Base-by-base conservation (phyloP, 2,329 filamentous ascomycete genomes). In the Colletotrichum melonis region DNA sequence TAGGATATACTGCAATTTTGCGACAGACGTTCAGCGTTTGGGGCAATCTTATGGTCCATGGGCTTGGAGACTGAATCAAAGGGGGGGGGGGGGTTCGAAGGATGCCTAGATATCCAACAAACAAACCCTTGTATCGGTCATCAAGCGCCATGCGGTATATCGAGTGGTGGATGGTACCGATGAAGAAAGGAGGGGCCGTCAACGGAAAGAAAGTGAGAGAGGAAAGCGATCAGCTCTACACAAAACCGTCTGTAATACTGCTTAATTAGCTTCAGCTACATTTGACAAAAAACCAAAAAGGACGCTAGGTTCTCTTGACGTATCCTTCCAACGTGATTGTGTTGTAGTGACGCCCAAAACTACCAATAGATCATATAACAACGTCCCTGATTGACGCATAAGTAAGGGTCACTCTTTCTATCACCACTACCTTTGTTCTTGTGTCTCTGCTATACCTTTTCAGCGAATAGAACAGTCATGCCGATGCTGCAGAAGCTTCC, bases 211-310 rank as follows among this genome's bases (percentile, higher is more conserved):
- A 35, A 35, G 32, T 35, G 32, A 35, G 32, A 42, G 42, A 60
- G 19, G 16, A 52, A 19, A 11, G 52, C 32, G 19, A 49, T 32
- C 24, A 35, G 32, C 32, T 56, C 22, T n/a, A n/a, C 49, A 60
- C 32, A 52, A 54, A n/a, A 55, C 52, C 55, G 58, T 63, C 70
- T 54, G 58, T 66, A 57, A 70, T 73, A 56, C 56, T 66, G 62
- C 60, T 56, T 66, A 69, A 63, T 67, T 60, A 65, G 64, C 59
- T 69, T 67, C 57, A 62, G 64, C 59, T 69, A 49, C n/a, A 46
- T 24, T 9, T 42, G 38, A 42, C 11, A 35, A 32, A 11, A 52
- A 32, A 28, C 16, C n/a, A 38, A 1, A 49, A 49, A 49, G 19
- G 42, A 11, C 42, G 11, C 12, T 28, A 14, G 22, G 49, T 65